Conservation (phyloP, 2,329 filamentous ascomycete species). For the Cladosporium halotolerans region DNA sequence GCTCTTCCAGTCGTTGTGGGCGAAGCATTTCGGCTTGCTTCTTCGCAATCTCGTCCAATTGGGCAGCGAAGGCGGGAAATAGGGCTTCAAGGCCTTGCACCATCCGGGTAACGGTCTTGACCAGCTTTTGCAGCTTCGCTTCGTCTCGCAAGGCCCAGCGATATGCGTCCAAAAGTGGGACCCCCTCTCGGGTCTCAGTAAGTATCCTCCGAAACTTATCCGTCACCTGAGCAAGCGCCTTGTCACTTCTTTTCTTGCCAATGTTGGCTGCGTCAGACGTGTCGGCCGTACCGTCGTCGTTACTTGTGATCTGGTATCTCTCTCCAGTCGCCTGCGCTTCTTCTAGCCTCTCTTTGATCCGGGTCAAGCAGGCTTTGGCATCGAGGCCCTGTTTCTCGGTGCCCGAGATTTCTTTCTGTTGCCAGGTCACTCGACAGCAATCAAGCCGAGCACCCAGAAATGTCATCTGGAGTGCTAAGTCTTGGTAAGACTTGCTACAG, state of each 20-base stretch:
- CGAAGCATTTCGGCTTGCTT: neutral
- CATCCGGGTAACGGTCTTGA: neutral
- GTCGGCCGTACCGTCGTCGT: too few species aligned
- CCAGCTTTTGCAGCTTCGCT: neutral
- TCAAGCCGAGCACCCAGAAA: neutral
- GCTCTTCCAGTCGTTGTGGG: neutral
- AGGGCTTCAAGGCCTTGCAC: neutral
- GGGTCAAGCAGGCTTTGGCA: neutral
- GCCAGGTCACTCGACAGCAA: neutral
- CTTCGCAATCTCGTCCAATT: neutral
- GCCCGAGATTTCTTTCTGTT: neutral
- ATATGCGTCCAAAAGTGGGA: neutral
- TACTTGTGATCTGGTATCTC: neutral
- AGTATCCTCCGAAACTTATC: neutral
- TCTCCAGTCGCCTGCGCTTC: neutral
- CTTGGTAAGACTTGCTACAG: neutral
- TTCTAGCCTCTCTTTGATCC: neutral
- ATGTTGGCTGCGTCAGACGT: too few species aligned
- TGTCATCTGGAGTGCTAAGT: neutral
- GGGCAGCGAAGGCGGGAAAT: neutral
- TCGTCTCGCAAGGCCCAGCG: neutral
- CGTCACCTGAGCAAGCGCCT: neutral
- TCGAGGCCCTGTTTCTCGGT: neutral
- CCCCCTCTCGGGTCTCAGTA: neutral
- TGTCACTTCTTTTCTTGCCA: neutral